Percentiles rank a stretch among this genome's conserved stretches.
These are phyloP conservation scores for Dioszegia hungarica DNA, from an alignment of 768 basidiomycete genomes.

Conservation along the genomic window DNA sequence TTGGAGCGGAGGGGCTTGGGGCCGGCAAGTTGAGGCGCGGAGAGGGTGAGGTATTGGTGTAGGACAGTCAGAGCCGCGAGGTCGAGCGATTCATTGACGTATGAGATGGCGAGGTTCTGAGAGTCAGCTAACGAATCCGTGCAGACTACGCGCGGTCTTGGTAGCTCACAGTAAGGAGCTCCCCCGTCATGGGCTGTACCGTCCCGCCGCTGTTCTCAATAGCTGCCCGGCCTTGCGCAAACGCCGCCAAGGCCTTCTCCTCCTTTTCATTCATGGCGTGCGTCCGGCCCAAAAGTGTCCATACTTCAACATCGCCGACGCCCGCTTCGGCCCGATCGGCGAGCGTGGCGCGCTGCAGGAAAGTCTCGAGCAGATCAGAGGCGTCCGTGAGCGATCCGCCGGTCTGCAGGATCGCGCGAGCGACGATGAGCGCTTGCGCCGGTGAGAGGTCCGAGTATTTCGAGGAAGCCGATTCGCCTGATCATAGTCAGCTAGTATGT, in stretches of 20 bases:
- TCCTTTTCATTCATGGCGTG: conserved; percentile 56
- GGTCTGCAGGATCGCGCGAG: conserved; percentile 70
- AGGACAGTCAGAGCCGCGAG: conserved; percentile 78
- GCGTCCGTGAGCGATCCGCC: conserved; percentile 86
- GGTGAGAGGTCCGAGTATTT: conserved; percentile 53
- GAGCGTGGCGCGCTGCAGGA: conserved; percentile 53
- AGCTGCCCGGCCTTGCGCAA: conserved; percentile 44
- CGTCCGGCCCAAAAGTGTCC: conserved; percentile 86
- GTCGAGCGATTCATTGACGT: conserved; percentile 89
- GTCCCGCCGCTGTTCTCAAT: conserved; percentile 18
- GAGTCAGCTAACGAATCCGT: not conserved
- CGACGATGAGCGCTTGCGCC: conserved; percentile 9
- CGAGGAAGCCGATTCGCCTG: conserved; percentile 7
- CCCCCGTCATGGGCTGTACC: conserved; percentile 20
- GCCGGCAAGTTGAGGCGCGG: conserved; percentile 54
- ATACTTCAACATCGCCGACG: conserved; percentile 65
- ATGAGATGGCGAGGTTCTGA: conserved; percentile 93
- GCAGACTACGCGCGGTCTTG: no score
- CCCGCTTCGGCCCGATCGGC: conserved; percentile 7
- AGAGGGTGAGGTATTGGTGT: conserved; percentile 74
- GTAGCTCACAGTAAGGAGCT: conserved; percentile 41
- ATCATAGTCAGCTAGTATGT: no score
- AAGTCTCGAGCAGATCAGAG: conserved; percentile 80
- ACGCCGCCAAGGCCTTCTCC: conserved; percentile 50
- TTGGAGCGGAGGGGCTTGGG: conserved; percentile 42